A percentile compares a stretch with the other conserved stretches of the same genome.
phyloP scores from a whole-genome alignment of 2,329 filamentous ascomycete species.

The Colletotrichum euphorbiae region DNA sequence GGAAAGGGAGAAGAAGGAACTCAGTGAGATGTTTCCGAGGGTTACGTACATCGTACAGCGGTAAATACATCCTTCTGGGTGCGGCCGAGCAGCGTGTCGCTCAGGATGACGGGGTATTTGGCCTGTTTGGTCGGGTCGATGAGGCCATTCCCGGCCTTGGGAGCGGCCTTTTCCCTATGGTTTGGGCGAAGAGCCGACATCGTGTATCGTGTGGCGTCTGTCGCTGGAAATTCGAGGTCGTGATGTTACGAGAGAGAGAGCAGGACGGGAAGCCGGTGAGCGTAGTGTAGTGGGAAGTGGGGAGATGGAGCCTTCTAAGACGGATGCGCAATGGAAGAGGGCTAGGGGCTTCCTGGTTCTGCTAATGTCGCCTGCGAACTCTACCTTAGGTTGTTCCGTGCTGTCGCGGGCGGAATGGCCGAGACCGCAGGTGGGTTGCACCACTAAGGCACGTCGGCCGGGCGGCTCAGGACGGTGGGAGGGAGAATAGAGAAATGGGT shows the following conservation, averaged over 20 bases:
- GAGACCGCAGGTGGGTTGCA: constrained; percentile 37
- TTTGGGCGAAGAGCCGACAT: constrained; percentile 42
- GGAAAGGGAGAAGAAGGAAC: not conserved
- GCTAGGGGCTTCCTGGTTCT: constrained; percentile 8
- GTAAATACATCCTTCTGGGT: constrained; percentile 69
- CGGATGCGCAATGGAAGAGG: not conserved
- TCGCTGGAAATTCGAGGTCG: not conserved
- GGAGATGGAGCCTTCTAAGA: constrained; percentile 22
- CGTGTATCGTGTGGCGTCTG: constrained; percentile 13
- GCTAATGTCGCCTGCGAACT: constrained; percentile 31
- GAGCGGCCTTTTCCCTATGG: constrained; percentile 39
- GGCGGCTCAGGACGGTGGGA: constrained; percentile 6
- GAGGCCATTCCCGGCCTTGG: constrained; percentile 47
- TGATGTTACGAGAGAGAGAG: constrained; percentile 4
- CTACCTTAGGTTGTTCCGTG: constrained; percentile 21
- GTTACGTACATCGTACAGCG: constrained; percentile 67
- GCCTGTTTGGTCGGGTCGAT: constrained; percentile 71
- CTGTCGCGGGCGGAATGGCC: constrained; percentile 25
- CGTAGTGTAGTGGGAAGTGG: constrained; percentile 32
- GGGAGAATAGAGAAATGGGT: not conserved
- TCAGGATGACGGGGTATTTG: constrained; percentile 73
- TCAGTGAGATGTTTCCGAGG: not conserved
- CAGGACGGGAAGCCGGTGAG: constrained; percentile 17
- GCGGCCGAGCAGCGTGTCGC: constrained; percentile 69
- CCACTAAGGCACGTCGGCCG: constrained; percentile 24